Percentiles rank a stretch among this genome's conserved stretches.
Evolutionary conservation across 192 early-diverging fungal genomes (phyloP).

Genomic region (Backusella morwellensis): DNA sequence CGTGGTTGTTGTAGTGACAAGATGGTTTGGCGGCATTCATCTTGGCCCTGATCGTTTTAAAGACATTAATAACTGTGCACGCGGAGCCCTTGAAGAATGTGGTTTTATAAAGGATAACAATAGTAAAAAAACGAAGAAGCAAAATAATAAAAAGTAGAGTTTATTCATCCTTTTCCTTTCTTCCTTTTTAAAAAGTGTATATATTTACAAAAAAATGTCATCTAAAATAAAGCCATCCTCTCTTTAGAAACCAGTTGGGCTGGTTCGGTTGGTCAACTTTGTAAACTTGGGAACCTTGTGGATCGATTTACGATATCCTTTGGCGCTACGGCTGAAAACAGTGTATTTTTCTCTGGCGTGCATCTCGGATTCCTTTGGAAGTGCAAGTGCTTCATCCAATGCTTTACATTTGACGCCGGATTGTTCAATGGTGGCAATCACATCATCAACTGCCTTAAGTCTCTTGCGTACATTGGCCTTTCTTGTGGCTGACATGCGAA

Average conservation of each 20-base stretch:
- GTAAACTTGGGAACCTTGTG: conserved; percentile 89
- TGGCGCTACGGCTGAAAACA: conserved; percentile 70
- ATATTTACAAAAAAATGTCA: neutral
- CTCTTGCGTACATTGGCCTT: conserved; percentile 88
- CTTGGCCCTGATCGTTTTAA: conserved; percentile 80
- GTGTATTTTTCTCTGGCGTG: conserved; percentile 79
- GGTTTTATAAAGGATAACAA: conserved; percentile 49
- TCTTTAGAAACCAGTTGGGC: conserved; percentile 66
- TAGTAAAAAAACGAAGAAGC: conserved; percentile 17
- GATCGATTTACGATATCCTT: conserved; percentile 72
- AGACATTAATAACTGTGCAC: conserved; percentile 84
- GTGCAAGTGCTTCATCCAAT: conserved; percentile 57
- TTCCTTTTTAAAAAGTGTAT: neutral
- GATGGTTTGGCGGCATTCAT: conserved; percentile 84
- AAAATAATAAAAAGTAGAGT: conserved; percentile 18
- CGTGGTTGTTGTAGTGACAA: conserved; percentile 77
- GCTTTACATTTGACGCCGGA: conserved; percentile 78
- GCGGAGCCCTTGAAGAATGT: conserved; percentile 63
- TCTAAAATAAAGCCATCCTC: conserved; percentile 7
- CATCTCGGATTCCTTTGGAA: conserved; percentile 74
- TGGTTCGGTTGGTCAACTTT: conserved; percentile 71
- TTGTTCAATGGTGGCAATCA: conserved; percentile 62
- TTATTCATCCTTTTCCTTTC: neutral
- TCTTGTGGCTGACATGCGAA: conserved; percentile 71
- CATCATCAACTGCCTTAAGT: conserved; percentile 74